Conservation (phyloP, 257 asterid genomes). For the Scutellaria galericulata region DNA sequence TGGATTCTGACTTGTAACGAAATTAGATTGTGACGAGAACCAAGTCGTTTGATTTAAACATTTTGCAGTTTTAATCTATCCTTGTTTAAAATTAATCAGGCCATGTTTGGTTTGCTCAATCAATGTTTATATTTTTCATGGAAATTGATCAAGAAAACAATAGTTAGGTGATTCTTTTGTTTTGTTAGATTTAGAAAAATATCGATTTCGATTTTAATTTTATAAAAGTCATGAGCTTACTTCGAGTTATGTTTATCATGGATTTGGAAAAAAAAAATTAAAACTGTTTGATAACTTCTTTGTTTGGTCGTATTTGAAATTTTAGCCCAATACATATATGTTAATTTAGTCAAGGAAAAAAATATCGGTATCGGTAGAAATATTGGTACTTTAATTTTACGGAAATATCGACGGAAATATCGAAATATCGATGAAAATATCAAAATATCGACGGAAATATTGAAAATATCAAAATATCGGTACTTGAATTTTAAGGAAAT, state of each 20-base stretch:
- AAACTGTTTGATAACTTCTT: background rate
- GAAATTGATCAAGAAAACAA: background rate
- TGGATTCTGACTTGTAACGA: too few relatives aligned
- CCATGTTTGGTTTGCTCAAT: background rate
- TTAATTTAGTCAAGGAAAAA: too few relatives aligned
- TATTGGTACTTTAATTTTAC: too few relatives aligned
- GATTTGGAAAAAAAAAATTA: background rate
- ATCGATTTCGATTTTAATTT: background rate
- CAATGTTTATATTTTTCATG: background rate
- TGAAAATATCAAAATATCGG: too few relatives aligned
- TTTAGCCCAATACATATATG: background rate
- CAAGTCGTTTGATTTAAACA: background rate
- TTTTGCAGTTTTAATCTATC: background rate
- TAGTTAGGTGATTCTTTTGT: slow-evolving; percentile 4
- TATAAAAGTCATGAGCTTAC: background rate
- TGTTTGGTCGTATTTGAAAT: background rate
- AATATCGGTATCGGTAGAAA: too few relatives aligned
- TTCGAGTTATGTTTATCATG: background rate
- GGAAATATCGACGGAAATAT: too few relatives aligned
- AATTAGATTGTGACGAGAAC: background rate
- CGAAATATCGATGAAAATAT: too few relatives aligned
- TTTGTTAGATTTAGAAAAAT: background rate
- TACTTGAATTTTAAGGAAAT: too few relatives aligned
- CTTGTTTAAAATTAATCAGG: background rate
- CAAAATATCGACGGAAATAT: too few relatives aligned